Conservation (phyloP, 2,329 filamentous ascomycete species). For the Aspergillus fumigatus region DNA sequence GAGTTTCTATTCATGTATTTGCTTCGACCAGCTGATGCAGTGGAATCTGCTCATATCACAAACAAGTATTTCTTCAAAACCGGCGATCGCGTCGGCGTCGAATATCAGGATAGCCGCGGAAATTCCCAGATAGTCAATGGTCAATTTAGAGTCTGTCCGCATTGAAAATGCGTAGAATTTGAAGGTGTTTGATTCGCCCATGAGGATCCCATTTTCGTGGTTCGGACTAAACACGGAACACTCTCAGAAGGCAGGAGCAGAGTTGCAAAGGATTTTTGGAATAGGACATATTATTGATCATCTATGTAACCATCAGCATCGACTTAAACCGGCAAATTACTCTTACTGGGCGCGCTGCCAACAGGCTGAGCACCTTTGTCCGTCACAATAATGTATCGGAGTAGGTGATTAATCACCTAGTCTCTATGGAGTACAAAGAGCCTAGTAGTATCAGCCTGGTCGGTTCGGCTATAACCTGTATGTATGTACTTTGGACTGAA, state of each 20-base stretch:
- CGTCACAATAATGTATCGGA: neutral
- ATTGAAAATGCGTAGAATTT: constrained; percentile 1
- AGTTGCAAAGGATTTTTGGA: neutral
- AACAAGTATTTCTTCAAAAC: neutral
- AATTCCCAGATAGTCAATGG: neutral
- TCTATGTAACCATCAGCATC: neutral
- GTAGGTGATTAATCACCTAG: neutral
- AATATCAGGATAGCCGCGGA: neutral
- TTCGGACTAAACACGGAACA: constrained; percentile 18
- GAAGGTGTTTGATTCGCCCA: neutral
- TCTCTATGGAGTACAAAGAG: neutral
- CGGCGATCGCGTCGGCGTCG: neutral
- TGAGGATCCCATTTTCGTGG: constrained; percentile 9
- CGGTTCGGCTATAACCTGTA: neutral
- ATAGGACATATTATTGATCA: neutral
- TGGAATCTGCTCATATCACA: neutral
- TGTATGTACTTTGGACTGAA: neutral
- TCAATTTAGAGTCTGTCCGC: neutral
- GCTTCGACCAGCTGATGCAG: neutral
- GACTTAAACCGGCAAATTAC: neutral
- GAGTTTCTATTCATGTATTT: neutral
- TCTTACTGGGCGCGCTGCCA: too few relatives aligned
- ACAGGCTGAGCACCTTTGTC: neutral
- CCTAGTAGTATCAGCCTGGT: too few relatives aligned
- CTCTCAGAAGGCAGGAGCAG: constrained; percentile 7